phyloP scores from a whole-genome alignment of 805 yeast genomes.

The Cyberlindnera xylosilytica region DNA sequence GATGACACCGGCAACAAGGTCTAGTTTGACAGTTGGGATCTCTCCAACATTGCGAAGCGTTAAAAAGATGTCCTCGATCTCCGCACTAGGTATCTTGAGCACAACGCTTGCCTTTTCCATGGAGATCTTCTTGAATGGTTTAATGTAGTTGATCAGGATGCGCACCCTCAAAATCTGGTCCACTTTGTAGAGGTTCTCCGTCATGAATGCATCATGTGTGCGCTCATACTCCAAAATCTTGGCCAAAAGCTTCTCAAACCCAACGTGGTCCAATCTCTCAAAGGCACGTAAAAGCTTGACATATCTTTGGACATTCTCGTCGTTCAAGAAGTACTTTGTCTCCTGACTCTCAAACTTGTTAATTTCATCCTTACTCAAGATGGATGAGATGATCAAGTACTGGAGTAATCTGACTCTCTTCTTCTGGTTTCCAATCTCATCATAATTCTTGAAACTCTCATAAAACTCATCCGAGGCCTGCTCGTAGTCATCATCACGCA shows the following conservation, averaged over 20 bases:
- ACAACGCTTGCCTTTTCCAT: slow-evolving; percentile 17
- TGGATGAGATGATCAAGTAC: slow-evolving; percentile 57
- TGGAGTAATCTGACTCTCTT: slow-evolving; percentile 56
- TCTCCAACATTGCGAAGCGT: slow-evolving; percentile 22
- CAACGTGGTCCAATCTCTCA: slow-evolving; percentile 21
- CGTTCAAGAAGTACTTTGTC: slow-evolving; percentile 26
- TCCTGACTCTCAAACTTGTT: slow-evolving; percentile 31
- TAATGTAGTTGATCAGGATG: slow-evolving; percentile 27
- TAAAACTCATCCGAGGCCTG: slow-evolving; percentile 53
- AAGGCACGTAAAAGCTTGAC: slow-evolving; percentile 21
- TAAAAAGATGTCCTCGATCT: slow-evolving; percentile 26
- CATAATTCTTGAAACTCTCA: slow-evolving; percentile 56
- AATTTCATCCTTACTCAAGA: slow-evolving; percentile 47
- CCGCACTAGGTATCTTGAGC: slow-evolving; percentile 17
- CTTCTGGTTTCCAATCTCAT: slow-evolving; percentile 61
- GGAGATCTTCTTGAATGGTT: slow-evolving; percentile 27
- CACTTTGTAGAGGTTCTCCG: slow-evolving; percentile 20
- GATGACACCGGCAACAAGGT: slow-evolving; percentile 26
- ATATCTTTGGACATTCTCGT: slow-evolving; percentile 20
- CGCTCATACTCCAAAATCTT: slow-evolving; percentile 10
- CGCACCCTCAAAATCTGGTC: slow-evolving; percentile 21
- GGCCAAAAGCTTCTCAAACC: slow-evolving; percentile 14
- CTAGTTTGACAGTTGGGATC: slow-evolving; percentile 21
- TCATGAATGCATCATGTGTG: slow-evolving; percentile 18
- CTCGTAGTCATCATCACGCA: slow-evolving; percentile 57